phyloP scores from a whole-genome alignment of 495 filamentous ascomycete species.

The Talaromyces thailandensis region DNA sequence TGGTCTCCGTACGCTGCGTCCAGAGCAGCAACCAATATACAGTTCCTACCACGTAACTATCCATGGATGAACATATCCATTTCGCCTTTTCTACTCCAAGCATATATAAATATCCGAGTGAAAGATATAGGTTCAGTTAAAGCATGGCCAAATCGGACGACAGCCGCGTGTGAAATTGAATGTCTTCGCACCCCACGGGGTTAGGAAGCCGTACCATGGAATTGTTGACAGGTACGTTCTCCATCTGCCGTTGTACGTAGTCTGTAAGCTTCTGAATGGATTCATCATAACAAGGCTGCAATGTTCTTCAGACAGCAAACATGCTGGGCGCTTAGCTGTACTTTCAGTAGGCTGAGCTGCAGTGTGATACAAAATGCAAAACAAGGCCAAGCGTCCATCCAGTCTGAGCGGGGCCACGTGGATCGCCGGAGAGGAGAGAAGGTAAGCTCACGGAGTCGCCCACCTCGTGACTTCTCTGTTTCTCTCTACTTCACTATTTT shows the following conservation, averaged over 20 bases:
- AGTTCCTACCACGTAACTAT: background rate
- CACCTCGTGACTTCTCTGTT: slow-evolving; percentile 8
- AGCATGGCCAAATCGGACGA: background rate
- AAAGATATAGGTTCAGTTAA: no score
- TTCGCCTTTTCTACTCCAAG: background rate
- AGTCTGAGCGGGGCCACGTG: slow-evolving; percentile 30
- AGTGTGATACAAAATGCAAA: background rate
- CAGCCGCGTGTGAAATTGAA: background rate
- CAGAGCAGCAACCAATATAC: background rate
- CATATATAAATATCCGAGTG: no score
- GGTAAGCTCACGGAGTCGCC: background rate
- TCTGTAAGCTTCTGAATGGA: background rate
- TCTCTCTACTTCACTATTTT: background rate
- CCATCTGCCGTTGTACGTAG: background rate
- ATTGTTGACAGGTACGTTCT: background rate
- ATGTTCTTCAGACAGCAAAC: background rate
- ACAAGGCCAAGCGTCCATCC: background rate
- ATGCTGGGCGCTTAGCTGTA: background rate
- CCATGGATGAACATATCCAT: background rate
- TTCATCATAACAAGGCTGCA: background rate
- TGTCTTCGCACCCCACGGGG: background rate
- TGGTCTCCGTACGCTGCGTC: background rate
- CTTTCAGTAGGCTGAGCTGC: background rate
- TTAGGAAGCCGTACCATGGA: background rate
- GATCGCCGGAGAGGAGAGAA: slow-evolving; percentile 13